Percentiles rank a stretch among this genome's conserved stretches.
phyloP scores from a whole-genome alignment of 2,329 filamentous ascomycete species.

The Boeremia lycopersici region DNA sequence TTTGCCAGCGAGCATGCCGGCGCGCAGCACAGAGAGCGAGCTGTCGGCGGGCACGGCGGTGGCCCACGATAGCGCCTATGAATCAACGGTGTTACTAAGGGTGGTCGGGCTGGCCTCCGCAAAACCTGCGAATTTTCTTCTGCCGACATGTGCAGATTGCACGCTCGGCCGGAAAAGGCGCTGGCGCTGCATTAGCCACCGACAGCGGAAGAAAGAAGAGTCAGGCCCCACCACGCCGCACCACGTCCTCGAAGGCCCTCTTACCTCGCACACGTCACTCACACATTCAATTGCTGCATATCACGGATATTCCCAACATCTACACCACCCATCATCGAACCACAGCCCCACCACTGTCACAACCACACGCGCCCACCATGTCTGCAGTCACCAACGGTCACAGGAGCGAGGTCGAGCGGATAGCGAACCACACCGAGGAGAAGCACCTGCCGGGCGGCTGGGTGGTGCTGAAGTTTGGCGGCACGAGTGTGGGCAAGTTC shows the following conservation, averaged over 20 bases:
- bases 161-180: constrained; percentile 8
- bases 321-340: neutral
- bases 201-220: constrained; percentile 14
- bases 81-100: constrained; percentile 3
- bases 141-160: constrained; percentile 7
- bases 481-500: constrained; percentile 95
- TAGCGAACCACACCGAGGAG: constrained; percentile 50
- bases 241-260: constrained; percentile 6
- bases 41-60: neutral
- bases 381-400: constrained; percentile 39
- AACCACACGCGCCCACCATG: constrained; percentile 25
- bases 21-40: neutral
- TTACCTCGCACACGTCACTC: constrained; percentile 8
- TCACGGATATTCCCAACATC: neutral
- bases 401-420: constrained; percentile 44
- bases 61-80: neutral
- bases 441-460: constrained; percentile 63
- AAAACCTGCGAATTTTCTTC: constrained; percentile 15
- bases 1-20: neutral
- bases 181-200: constrained; percentile 16
- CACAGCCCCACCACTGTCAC: neutral
- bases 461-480: constrained; percentile 95
- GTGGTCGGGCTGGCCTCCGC: neutral
- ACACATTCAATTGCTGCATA: constrained; percentile 9
- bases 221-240: constrained; percentile 19